phyloP scores from a whole-genome alignment of 192 early-diverging fungal species.

The Podochytrium sp. region DNA sequence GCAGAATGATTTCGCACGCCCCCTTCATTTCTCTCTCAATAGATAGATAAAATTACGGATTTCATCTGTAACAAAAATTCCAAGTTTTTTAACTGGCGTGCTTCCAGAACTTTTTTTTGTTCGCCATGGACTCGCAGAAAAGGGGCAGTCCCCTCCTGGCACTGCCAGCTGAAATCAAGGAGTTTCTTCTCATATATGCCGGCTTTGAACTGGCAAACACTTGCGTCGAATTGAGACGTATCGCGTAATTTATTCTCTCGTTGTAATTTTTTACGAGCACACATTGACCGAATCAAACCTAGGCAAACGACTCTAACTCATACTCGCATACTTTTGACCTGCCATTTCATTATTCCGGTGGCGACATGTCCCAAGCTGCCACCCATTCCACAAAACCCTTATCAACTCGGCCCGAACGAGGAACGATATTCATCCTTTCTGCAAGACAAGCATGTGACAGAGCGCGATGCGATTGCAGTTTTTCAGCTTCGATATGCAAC shows the following conservation, averaged over 20 bases:
- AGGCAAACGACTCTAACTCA: not conserved
- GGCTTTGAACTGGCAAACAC: conserved; percentile 14
- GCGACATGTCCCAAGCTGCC: not conserved
- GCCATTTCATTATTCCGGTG: not conserved
- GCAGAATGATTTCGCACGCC: too few relatives aligned
- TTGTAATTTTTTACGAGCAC: not conserved
- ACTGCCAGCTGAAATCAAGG: conserved; percentile 6
- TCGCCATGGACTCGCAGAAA: too few relatives aligned
- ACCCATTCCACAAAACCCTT: conserved; percentile 8
- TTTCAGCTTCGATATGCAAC: conserved; percentile 5
- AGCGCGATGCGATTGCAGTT: conserved; percentile 6
- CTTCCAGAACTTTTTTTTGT: too few relatives aligned
- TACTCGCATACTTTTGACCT: conserved; percentile 9
- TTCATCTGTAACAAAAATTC: too few relatives aligned
- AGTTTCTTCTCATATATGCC: conserved; percentile 7
- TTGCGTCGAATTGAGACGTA: not conserved
- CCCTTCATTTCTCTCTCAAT: too few relatives aligned
- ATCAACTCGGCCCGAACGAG: conserved; percentile 4
- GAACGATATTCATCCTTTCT: conserved; percentile 1
- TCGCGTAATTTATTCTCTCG: not conserved
- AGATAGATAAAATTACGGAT: too few relatives aligned
- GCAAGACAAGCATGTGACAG: not conserved
- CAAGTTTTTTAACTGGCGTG: too few relatives aligned
- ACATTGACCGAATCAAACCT: not conserved
- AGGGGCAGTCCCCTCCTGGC: not conserved